Evolutionary conservation across 2,329 filamentous ascomycete genomes (phyloP), one percentile per base, ranked within the genome.

Genomic region (Fusarium compactum): DNA sequence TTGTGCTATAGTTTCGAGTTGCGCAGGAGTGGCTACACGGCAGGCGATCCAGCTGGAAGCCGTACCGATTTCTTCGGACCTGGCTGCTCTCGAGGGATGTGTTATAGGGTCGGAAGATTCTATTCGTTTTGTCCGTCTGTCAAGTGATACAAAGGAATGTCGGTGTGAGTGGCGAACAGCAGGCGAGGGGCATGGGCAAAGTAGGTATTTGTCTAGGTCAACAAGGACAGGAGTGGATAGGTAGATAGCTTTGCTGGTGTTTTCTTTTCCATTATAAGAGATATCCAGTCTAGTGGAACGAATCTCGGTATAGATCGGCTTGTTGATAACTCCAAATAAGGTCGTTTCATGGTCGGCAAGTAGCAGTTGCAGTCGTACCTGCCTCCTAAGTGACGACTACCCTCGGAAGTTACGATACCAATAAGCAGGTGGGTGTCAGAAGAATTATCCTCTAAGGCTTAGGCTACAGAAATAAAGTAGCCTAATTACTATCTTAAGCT

Each of bases 351-450:
- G 40, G 11, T 18, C 44, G 52, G 43, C 52, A 69, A 34, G 64
- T 34, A 46, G 41, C 40, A 65, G 57, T 27, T 46, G 41, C 34
- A 34, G 40, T 55, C 44, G 44, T 40, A 62, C 62, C 30, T 62
- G 29, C 38, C 11, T 20, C 15, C 27, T 38, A 25, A 40, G 16
- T 22, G 44, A 43, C 29, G 29, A n/a, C 29, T 18, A 32, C 29
- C 44, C 32, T 32, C 29, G 55, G 53, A 65, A 69, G 64, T 71
- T 45, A 58, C 68, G 47, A 45, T 44, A n/a, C 34, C 24, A 5
- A 24, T 24, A 24, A 24, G 24, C 30, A 32, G 30, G 15, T 32
- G 15, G 15, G 15, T 16, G 8, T 32, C 15, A 16, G 30, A 32
- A 32, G 30, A 32, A 32, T 32, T 9, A 16, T 5, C 0, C 2